Evolutionary conservation across 176 grass and related monocot genomes (phyloP).

Genomic region (Juncus effusus): DNA sequence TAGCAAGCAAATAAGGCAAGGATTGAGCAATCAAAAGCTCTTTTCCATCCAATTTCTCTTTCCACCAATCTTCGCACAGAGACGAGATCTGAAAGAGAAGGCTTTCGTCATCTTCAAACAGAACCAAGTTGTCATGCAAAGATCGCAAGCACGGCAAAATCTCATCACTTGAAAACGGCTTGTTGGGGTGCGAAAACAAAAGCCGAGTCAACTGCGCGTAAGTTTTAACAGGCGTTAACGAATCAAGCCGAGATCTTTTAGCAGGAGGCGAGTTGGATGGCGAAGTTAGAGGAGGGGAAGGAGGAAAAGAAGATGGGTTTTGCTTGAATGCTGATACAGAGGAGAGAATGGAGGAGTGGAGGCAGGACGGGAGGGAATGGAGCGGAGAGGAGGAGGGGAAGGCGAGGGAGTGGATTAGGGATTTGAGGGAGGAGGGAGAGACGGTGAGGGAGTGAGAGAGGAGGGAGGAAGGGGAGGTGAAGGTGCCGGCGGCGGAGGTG

Average conservation of each 20-base stretch:
- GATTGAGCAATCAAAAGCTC: constrained; percentile 76
- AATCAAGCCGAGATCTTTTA: constrained; percentile 15
- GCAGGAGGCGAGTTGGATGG: constrained; percentile 7
- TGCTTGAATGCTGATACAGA: constrained; percentile 29
- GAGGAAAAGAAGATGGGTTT: constrained; percentile 32
- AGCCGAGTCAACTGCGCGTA: constrained; percentile 55
- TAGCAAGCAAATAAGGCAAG: constrained; percentile 76
- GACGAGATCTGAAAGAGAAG: constrained; percentile 51
- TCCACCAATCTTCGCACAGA: constrained; percentile 79
- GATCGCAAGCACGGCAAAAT: constrained; percentile 44
- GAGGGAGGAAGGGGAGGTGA: constrained; percentile 29
- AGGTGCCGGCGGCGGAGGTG: neutral
- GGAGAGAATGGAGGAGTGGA: constrained; percentile 27
- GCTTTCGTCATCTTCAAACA: constrained; percentile 49
- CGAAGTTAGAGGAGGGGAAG: constrained; percentile 32
- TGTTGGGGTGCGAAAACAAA: constrained; percentile 61
- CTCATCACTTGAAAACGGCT: constrained; percentile 39
- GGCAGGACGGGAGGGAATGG: constrained; percentile 39
- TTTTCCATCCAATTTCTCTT: constrained; percentile 42
- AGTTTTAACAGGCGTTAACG: constrained; percentile 21
- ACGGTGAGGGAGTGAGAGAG: constrained; percentile 36
- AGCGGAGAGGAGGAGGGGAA: constrained; percentile 42
- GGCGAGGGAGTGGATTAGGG: constrained; percentile 33
- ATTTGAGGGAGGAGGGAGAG: constrained; percentile 22
- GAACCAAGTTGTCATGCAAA: constrained; percentile 57